phyloP scores from a whole-genome alignment of 2,329 filamentous ascomycete genomes.

The Calycina marina region DNA sequence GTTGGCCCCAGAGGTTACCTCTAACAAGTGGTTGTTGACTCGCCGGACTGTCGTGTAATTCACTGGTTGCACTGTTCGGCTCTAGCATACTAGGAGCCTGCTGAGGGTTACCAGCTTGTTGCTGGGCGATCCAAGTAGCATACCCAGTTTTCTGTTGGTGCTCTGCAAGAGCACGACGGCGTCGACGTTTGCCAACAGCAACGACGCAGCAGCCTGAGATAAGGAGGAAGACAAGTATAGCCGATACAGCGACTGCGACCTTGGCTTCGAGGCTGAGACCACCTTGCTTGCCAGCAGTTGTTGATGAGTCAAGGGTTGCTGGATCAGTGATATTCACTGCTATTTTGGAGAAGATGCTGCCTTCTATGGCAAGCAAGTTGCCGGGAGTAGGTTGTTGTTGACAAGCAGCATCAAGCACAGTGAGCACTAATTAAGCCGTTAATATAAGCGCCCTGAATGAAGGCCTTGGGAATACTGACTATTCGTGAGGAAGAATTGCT shows the following conservation, averaged over 20 bases:
- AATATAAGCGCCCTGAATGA: background rate
- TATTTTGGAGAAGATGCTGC: slow-evolving; percentile 35
- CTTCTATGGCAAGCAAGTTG: slow-evolving; percentile 32
- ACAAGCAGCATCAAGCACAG: slow-evolving; percentile 40
- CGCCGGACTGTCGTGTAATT: slow-evolving; percentile 32
- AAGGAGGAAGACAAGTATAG: slow-evolving; percentile 32
- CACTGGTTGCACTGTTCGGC: slow-evolving; percentile 22
- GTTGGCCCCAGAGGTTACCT: slow-evolving; percentile 24
- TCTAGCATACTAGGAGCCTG: slow-evolving; percentile 16
- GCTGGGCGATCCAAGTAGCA: slow-evolving; percentile 11
- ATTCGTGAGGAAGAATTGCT: slow-evolving; percentile 34
- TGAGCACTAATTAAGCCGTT: slow-evolving; percentile 24
- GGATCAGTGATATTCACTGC: slow-evolving; percentile 36
- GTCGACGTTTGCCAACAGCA: slow-evolving; percentile 39
- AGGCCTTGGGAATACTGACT: slow-evolving; percentile 27
- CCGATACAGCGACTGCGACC: slow-evolving; percentile 42
- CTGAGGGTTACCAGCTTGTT: slow-evolving; percentile 3
- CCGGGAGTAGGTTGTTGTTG: slow-evolving; percentile 34
- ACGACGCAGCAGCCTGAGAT: slow-evolving; percentile 38
- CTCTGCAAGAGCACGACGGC: slow-evolving; percentile 34
- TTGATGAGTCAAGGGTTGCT: slow-evolving; percentile 22
- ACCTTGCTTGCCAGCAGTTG: slow-evolving; percentile 15
- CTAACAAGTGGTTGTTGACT: slow-evolving; percentile 34
- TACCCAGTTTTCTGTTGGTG: slow-evolving; percentile 17
- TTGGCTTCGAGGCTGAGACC: slow-evolving; percentile 38